phyloP scores from a whole-genome alignment of 768 basidiomycete species.

The Kwoniella europaea region DNA sequence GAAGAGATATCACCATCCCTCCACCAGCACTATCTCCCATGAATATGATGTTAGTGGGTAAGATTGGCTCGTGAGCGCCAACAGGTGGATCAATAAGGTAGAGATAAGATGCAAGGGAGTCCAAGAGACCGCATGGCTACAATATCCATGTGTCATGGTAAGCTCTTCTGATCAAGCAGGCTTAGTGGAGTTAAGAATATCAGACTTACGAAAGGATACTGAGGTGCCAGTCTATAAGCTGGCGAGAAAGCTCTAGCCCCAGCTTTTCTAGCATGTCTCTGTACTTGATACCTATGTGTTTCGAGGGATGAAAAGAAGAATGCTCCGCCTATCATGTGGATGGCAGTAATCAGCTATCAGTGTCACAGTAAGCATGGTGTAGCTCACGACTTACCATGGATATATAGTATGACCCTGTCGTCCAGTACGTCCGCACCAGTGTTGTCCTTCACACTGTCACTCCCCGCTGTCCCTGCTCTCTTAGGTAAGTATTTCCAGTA shows the following conservation, averaged over 20 bases:
- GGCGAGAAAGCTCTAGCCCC: conserved; percentile 57
- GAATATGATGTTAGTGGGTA: conserved; percentile 50
- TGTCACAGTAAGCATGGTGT: too few relatives aligned
- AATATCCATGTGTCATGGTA: background rate
- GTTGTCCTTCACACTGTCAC: conserved; percentile 45
- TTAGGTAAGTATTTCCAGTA: conserved; percentile 32
- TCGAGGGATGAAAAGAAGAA: conserved; percentile 59
- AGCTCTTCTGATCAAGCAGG: background rate
- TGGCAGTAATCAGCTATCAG: too few relatives aligned
- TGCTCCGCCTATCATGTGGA: conserved; percentile 44
- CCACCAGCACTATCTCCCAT: conserved; percentile 57
- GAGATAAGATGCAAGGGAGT: conserved; percentile 53
- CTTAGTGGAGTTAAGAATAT: background rate
- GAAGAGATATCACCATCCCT: conserved; percentile 51
- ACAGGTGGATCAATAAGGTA: conserved; percentile 55
- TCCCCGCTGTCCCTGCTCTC: conserved; percentile 28
- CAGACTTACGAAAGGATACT: conserved; percentile 56
- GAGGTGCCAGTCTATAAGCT: conserved; percentile 52
- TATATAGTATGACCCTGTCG: conserved; percentile 56
- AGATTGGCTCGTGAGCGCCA: conserved; percentile 47
- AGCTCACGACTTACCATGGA: conserved; percentile 50
- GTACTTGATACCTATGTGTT: conserved; percentile 59
- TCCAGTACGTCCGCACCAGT: conserved; percentile 41
- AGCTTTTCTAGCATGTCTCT: conserved; percentile 58
- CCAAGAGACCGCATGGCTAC: conserved; percentile 53